phyloP scores from a whole-genome alignment of 2,329 filamentous ascomycete species.

The Mollisiaceae sp. region DNA sequence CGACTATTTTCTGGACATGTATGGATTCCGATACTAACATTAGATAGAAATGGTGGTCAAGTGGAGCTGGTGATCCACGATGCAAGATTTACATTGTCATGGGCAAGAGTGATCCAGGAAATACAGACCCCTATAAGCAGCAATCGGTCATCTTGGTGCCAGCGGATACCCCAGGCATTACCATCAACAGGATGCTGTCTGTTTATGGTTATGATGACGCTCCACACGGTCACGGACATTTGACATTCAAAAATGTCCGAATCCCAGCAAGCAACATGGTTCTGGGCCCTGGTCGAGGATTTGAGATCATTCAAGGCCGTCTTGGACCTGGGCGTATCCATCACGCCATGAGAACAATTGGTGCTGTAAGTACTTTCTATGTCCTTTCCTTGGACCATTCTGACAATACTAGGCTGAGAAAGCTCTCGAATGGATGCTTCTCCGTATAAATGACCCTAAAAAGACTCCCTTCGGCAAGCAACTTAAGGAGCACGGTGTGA shows the following conservation, averaged over 20 bases:
- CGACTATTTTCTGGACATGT: constrained; percentile 35
- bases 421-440: constrained; percentile 93
- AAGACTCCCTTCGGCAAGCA: constrained; percentile 93
- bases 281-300: constrained; percentile 90
- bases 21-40: constrained; percentile 27
- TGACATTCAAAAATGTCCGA: constrained; percentile 87
- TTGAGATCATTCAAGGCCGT: constrained; percentile 97
- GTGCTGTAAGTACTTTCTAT: constrained; percentile 61
- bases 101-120: constrained; percentile 83
- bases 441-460: constrained; percentile 87
- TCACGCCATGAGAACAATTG: constrained; percentile 95
- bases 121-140: constrained; percentile 81
- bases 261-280: constrained; percentile 85
- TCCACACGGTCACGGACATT: constrained; percentile 96
- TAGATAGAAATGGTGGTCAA: constrained; percentile 96
- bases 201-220: constrained; percentile 98
- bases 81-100: constrained; percentile 96
- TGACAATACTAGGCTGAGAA: constrained; percentile 69
- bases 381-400: neutral
- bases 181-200: constrained; percentile 89
- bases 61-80: constrained; percentile 88
- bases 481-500: constrained; percentile 87
- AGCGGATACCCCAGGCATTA: constrained; percentile 79
- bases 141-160: constrained; percentile 94
- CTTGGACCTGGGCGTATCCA: constrained; percentile 96